These are phyloP conservation scores for Pseudoscleropodium purum DNA, from an alignment of 225 moss, liverwort and hornwort species.

Conservation along the genomic window DNA sequence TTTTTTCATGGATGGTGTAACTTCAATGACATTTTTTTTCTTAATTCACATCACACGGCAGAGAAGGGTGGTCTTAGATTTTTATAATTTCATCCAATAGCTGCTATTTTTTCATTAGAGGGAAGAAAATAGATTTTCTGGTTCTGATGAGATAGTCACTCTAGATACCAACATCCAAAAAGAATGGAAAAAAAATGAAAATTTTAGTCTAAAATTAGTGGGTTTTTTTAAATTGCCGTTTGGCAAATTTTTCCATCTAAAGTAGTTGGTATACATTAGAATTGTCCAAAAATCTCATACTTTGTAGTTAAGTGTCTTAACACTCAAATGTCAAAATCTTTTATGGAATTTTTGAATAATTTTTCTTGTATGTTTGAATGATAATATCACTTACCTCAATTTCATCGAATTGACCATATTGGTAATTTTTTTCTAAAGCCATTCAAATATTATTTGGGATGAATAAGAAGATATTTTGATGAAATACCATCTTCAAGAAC, in stretches of 20 bases:
- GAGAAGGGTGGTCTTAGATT: no score
- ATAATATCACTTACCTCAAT: not conserved
- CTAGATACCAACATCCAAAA: not conserved
- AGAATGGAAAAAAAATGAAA: not conserved
- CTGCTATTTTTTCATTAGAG: no score
- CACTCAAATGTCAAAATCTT: not conserved
- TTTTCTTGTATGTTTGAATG: not conserved
- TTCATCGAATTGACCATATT: not conserved
- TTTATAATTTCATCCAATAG: no score
- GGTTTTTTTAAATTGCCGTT: not conserved
- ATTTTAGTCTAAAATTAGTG: not conserved
- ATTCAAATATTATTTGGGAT: not conserved
- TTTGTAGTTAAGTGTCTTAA: not conserved
- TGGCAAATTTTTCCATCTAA: not conserved
- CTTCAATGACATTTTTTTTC: no score
- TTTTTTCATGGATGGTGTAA: no score
- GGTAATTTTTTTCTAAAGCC: not conserved
- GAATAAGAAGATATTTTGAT: not conserved
- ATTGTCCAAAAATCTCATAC: not conserved
- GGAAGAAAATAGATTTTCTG: no score
- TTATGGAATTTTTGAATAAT: not conserved
- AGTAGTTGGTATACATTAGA: not conserved
- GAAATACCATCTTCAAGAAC: not conserved
- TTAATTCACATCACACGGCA: no score
- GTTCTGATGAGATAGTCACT: no score